Percentiles rank a stretch among this genome's conserved stretches.
These are phyloP conservation scores for Panicum virgatum DNA, from an alignment of 202 grass and related monocot species.

Conservation along the genomic window DNA sequence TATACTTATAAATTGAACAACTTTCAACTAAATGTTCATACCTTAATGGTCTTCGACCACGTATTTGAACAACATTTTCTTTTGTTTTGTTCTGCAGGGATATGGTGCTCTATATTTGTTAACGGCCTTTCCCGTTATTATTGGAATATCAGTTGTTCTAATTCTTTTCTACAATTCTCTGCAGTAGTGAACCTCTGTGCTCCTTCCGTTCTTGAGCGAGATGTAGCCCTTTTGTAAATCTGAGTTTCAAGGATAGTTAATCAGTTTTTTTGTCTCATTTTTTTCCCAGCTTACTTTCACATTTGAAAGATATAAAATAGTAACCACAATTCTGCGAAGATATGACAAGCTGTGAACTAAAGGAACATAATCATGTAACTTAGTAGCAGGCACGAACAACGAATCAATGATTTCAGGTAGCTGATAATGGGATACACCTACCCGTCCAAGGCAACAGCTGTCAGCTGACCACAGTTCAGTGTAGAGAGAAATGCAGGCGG, in stretches of 20 bases:
- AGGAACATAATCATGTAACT: neutral
- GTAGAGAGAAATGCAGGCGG: neutral
- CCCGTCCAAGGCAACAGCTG: neutral
- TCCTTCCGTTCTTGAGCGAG: slow-evolving; percentile 31
- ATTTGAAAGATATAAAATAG: slow-evolving; percentile 20
- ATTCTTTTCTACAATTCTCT: slow-evolving; percentile 99
- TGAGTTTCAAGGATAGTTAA: neutral
- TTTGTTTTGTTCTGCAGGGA: slow-evolving; percentile 61
- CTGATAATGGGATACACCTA: neutral
- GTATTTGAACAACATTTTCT: slow-evolving; percentile 8
- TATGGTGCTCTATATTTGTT: slow-evolving; percentile 92
- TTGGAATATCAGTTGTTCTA: slow-evolving; percentile 79
- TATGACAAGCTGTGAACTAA: neutral
- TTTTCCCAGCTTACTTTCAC: neutral
- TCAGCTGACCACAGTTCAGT: slow-evolving; percentile 12
- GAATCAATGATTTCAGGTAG: neutral
- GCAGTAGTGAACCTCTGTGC: slow-evolving; percentile 48
- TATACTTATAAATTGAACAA: neutral
- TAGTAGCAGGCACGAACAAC: slow-evolving; percentile 42
- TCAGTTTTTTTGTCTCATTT: neutral
- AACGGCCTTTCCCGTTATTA: slow-evolving; percentile 72
- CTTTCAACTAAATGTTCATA: slow-evolving; percentile 10
- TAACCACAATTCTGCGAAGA: neutral
- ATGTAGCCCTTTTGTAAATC: slow-evolving; percentile 35
- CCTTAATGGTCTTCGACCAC: neutral